Base-by-base conservation (phyloP, 1,139 yeast genomes). In the Taphrina sp. region DNA sequence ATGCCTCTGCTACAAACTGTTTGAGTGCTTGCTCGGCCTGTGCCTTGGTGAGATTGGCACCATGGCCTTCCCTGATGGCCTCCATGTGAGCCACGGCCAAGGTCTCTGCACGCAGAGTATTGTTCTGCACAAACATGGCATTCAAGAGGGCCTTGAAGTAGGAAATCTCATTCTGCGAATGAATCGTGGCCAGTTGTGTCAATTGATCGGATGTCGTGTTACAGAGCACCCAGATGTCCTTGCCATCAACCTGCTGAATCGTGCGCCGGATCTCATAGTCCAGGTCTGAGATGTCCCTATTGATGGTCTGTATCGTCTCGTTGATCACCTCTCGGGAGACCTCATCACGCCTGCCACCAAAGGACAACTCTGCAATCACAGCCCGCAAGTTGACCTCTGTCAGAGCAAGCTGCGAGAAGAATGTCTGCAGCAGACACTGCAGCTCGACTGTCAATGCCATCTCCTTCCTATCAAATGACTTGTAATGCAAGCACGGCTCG, bases 231-330 rank as follows among this genome's bases (percentile, higher is more conserved):
- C 56, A 52, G 28, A 52, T 34, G 12, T 35, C 36, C 8, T 33
- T 26, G 31, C 56, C 56, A 12, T 33, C 56, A 12, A 29, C 16
- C 31, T 52, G 56, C 16, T 52, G 39, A 22, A 52, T 28, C 22
- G 56, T 52, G 7, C 49, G 29, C 8, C 56, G 46, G 8, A 52
- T 42, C 22, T 52, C 56, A 29, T 34, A 35, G 22, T 42, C 49
- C 23, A 52, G 31, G n/a, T 42, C 36, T 24, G 42, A 35, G 14
- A 52, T 34, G 14, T 37, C 56, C 7, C 22, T 36, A 23, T 52
- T 52, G 49, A 52, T 24, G 10, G 28, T 17, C 2, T 49, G 26
- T 39, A 36, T 74, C 72, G 58, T 79, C 82, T 67, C 89, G 81
- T 59, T 77, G 71, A 63, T 49, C 4, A 43, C 38, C 12, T 29